Evolutionary conservation across 306 rosid species (phyloP), one percentile per base, ranked within the genome.

Genomic region (Cercis canadensis): DNA sequence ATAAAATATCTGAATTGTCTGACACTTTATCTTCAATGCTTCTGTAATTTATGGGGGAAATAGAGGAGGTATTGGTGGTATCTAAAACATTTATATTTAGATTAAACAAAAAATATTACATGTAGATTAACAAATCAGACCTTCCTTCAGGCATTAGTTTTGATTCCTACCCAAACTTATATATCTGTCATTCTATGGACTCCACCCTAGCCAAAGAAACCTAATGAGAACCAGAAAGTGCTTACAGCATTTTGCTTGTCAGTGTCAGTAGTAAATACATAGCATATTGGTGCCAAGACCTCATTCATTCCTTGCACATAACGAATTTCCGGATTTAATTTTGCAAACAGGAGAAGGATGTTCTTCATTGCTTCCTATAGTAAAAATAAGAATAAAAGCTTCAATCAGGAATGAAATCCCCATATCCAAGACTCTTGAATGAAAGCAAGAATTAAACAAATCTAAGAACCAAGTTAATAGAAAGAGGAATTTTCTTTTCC

Each of bases 271-370:
- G 85, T 85, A 52, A 85, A 85, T 21, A 89, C 84, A 56, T 80
- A 87, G 90, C 80, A 89, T 53, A 92, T 67, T 34, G 97, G 96
- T 21, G 97, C 90, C 87, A 92, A 79, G 78, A 92, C 92, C 82
- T 92, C 97, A 66, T 92, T 89, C 97, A 92, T 89, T 75, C 96
- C 96, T 89, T 89, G 96, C 56, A 92, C 97, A 43, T 87, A 92
- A 62, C 92, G 75, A 65, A 92, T 89, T 68, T 75, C 96, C 13
- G 97, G 96, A 80, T 89, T 89, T 68, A 77, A 77, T 75, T 89
- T 92, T 19, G 96, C 88, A 77, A 89, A 87, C 17, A 92, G 74
- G 74, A 87, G 87, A 75, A 92, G 93, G 58, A 92, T 84, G 49
- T 79, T 87, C 89, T 77, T 89, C 96, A 92, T 82, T n/a, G 91